Percentiles rank a stretch among this genome's conserved stretches.
Conservation (phyloP, 192 early-diverging fungal species). For the Coemansia sp. region DNA sequence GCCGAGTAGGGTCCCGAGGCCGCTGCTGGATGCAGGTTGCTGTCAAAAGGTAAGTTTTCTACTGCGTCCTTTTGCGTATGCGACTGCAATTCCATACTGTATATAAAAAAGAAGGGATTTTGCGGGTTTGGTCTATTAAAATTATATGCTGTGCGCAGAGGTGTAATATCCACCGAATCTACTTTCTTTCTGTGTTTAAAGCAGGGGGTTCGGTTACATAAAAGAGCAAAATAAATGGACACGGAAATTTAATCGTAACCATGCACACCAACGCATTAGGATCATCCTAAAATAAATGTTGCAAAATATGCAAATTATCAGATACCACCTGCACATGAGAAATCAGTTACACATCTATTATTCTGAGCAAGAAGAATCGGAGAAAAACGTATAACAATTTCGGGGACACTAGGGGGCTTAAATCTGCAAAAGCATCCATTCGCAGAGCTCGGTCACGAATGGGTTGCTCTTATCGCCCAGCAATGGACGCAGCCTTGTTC, state of each 20-base stretch:
- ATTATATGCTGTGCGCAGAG: no score
- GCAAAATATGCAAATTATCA: neutral
- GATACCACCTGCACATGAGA: neutral
- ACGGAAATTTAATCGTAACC: neutral
- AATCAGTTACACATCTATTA: neutral
- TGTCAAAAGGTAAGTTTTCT: neutral
- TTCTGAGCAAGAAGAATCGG: no score
- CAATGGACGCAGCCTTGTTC: conserved; percentile 13
- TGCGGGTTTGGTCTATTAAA: no score
- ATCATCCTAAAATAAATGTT: neutral
- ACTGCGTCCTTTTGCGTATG: neutral
- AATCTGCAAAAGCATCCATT: conserved; percentile 18
- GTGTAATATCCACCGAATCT: no score
- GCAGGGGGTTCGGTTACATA: no score
- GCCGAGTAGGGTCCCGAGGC: conserved; percentile 21
- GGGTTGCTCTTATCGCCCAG: neutral
- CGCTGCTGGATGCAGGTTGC: conserved; percentile 24
- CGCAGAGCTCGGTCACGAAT: conserved; percentile 31
- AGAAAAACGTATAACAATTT: no score
- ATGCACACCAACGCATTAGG: neutral
- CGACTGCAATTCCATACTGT: neutral
- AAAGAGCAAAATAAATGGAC: no score
- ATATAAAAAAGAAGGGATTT: no score
- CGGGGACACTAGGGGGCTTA: neutral
- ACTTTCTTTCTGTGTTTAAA: no score